Base-by-base conservation (phyloP, 768 basidiomycete genomes). In the Termitomyces sp. region DNA sequence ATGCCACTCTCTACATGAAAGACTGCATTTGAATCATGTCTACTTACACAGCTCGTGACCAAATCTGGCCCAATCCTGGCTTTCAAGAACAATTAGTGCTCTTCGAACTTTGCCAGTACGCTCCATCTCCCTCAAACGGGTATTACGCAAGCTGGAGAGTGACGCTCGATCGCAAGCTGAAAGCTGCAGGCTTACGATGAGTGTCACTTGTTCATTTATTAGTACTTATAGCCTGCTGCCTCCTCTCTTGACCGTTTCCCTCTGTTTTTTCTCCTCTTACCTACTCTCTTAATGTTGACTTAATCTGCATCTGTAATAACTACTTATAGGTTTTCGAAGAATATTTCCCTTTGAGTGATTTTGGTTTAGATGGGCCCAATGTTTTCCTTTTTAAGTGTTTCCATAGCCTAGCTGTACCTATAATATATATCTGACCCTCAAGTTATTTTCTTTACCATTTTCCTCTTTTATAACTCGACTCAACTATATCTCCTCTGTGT, bases 31-130 rank as follows among this genome's bases (percentile, higher is more conserved):
- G 32, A 50, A 9, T 51, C 6, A 53, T 32, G 18, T 35, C 3
- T 54, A 23, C 7, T n/a, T 51, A 31, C 57, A 48, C 60, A 89
- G 88, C 81, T 45, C 85, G 88, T 46, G 83, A 88, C 68, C 86
- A 89, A 63, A 86, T 89, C 50, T 89, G 88, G 87, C 80, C 83
- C 56, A 87, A 83, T 57, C 80, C 85, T n/a, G 88, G 88, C 41
- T 89, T 90, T 68, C 83, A 86, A 54, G 86, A 89, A 70, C 88
- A 91, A 61, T 78, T 91, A 25, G 83, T 88, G 32, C 72, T 91
- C 44, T 90, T 88, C 52, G 86, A 86, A 63, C 74, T 89, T 31
- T 90, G 88, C 66, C 76, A 77, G 66, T 90, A 89, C 56, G 74
- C 74, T 23, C 87, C 88, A 12, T 76, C 75, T 20, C 78, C 78